Base-by-base conservation (phyloP, 2,329 filamentous ascomycete species). In the Rhexocercosporidium sp. region DNA sequence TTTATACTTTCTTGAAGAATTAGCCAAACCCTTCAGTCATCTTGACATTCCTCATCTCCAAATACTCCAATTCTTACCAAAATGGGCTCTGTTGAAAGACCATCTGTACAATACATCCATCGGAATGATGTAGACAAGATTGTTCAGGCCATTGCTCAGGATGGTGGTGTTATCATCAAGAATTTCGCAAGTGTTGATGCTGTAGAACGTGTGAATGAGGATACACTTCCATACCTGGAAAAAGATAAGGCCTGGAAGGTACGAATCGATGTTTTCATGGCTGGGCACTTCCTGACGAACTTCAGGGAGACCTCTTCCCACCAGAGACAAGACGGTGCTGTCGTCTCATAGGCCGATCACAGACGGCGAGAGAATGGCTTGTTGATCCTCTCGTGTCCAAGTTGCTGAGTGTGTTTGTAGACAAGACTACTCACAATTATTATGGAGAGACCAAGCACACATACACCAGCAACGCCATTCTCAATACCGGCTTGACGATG, bases 371-470 rank as follows among this genome's bases (percentile, higher is more conserved):
- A 47, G 66, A 74, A 29, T 73, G 71, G 70, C 62, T 74, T 16
- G 59, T 69, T 3, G 63, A 74, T 56, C 68, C 68, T 12, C 54
- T 70, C 9, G 39, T 74, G 18, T 51, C 62, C 20, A 65, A 67
- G n/a, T 46, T 76, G 1, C 72, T 72, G 6, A 44, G 57, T 12
- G 56, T 66, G 2, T 76, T 75, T 39, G 65, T 76, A 2, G 72
- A 73, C 25, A 76, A 75, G 56, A 75, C 74, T 6, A 76, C 74
- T 0, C 65, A 70, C 27, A 75, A 75, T 59, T 76, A 67, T 47
- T 76, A 76, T 62, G 74, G 72, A 8, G 69, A 71, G 47, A 75
- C 70, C 11, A 73, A 73, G 44, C 74, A 75, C 49, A 74, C 73
- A 25, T 74, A 75, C 39, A 75, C 74, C 9, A 75, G 71, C 60